Conservation (phyloP, 176 grass and related monocot genomes). For the Hordeum marinum region DNA sequence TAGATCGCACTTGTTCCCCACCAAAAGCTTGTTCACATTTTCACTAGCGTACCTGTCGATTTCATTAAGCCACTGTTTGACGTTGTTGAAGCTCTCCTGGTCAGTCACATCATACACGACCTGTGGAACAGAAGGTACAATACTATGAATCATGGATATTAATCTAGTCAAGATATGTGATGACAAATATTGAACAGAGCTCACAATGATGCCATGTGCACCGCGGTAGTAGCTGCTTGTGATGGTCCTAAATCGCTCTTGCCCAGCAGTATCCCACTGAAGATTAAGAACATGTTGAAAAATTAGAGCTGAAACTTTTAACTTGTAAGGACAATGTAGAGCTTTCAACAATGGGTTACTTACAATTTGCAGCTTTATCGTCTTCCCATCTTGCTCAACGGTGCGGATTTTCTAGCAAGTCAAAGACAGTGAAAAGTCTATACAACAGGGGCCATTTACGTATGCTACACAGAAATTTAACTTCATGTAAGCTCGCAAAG, state of each 20-base stretch:
- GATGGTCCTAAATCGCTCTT: constrained; percentile 74
- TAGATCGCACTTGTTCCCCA: constrained; percentile 65
- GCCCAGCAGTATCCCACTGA: constrained; percentile 79
- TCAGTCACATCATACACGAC: constrained; percentile 76
- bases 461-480: neutral
- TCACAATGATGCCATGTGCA: constrained; percentile 73
- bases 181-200: neutral
- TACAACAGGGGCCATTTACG: neutral
- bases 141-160: neutral
- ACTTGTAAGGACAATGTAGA: neutral
- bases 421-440: neutral
- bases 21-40: constrained; percentile 77
- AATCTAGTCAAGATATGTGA: neutral
- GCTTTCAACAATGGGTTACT: neutral
- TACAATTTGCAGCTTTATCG: constrained; percentile 84
- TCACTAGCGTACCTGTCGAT: constrained; percentile 72
- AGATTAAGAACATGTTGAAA: neutral
- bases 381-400: constrained; percentile 79
- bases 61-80: constrained; percentile 75
- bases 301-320: constrained; percentile 3
- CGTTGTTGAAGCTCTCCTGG: constrained; percentile 76
- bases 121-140: constrained; percentile 19
- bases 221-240: constrained; percentile 78
- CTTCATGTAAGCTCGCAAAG: neutral
- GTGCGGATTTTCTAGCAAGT: constrained; percentile 72